Evolutionary conservation across 148 eudicot genomes (phyloP).

Genomic region (Cornus suecica): DNA sequence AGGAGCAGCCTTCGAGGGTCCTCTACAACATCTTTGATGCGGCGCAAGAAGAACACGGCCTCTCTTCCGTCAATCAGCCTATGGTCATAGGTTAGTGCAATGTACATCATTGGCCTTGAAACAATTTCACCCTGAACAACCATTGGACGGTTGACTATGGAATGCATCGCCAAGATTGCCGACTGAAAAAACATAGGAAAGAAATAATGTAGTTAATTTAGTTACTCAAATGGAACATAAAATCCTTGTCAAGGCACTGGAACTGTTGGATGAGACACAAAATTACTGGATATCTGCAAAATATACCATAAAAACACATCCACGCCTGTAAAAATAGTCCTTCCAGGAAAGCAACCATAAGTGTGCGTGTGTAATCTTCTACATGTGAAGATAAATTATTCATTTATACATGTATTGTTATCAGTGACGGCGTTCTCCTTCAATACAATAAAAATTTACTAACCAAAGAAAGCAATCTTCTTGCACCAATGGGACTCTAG

Average conservation of each 20-base stretch:
- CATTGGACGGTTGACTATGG: slow-evolving; percentile 51
- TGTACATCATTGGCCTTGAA: slow-evolving; percentile 83
- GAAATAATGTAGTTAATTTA: too few species aligned
- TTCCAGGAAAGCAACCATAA: not conserved
- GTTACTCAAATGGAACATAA: not conserved
- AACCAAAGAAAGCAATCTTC: not conserved
- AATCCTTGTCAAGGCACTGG: not conserved
- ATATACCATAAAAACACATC: not conserved
- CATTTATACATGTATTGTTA: not conserved
- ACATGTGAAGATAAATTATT: not conserved
- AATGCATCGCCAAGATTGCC: slow-evolving; percentile 56
- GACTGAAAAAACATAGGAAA: slow-evolving; percentile 28
- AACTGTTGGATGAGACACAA: not conserved
- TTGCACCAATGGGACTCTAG: not conserved
- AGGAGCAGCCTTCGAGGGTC: slow-evolving; percentile 82
- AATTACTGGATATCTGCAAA: not conserved
- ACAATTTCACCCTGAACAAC: slow-evolving; percentile 55
- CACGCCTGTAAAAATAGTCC: not conserved
- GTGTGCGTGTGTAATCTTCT: not conserved
- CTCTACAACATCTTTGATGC: slow-evolving; percentile 77
- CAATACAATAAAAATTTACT: not conserved
- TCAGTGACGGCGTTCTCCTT: not conserved
- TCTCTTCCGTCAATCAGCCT: slow-evolving; percentile 91
- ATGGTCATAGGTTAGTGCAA: slow-evolving; percentile 85
- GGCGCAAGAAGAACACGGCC: slow-evolving; percentile 80